Percentiles rank a stretch among this genome's conserved stretches.
Conservation (phyloP, 1,284 basidiomycete species). For the Melampsora americana region DNA sequence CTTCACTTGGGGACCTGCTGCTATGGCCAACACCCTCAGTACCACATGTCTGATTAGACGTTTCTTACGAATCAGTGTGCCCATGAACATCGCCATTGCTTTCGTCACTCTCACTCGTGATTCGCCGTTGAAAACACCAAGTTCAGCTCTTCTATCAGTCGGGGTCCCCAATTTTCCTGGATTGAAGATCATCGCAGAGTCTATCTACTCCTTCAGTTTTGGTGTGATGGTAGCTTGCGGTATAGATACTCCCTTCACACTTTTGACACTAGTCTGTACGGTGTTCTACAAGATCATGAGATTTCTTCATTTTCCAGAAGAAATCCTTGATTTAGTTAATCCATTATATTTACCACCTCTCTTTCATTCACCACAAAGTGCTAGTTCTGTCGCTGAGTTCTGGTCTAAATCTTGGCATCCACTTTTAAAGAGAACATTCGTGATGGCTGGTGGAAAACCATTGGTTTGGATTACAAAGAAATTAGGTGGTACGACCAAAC, state of each 20-base stretch:
- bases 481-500: too few species aligned
- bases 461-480: too few species aligned
- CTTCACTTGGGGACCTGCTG: constrained; percentile 1
- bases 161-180: constrained; percentile 8
- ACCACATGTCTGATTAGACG: background rate
- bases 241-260: constrained; percentile 2
- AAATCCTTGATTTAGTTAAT: background rate
- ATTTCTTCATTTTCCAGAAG: background rate
- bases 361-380: background rate
- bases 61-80: too few species aligned
- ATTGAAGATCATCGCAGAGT: background rate
- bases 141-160: background rate
- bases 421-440: background rate
- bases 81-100: too few species aligned
- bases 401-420: background rate
- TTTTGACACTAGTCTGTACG: background rate
- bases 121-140: background rate
- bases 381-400: background rate
- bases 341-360: background rate
- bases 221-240: background rate
- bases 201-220: background rate
- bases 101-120: too few species aligned
- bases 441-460: constrained; percentile 6
- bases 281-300: background rate
- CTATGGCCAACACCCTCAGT: background rate